A percentile compares a stretch with the other conserved stretches of the same genome.
phyloP scores from a whole-genome alignment of 164 flowering plant genomes.

The Echeveria elegans region DNA sequence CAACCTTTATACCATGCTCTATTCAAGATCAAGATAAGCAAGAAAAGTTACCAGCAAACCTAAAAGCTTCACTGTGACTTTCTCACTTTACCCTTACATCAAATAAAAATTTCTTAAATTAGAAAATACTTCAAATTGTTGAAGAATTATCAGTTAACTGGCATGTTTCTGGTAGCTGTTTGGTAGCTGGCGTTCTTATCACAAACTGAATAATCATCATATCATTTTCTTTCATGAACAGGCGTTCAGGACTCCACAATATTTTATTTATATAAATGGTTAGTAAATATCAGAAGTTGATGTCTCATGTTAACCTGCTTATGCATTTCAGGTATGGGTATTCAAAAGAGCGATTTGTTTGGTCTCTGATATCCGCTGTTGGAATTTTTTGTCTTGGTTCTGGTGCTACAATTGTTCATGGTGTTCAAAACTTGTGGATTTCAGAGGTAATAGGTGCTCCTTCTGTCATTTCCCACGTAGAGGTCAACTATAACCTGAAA shows the following conservation, averaged over 20 bases:
- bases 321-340: constrained; percentile 69
- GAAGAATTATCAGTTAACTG: not conserved
- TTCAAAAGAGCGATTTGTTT: constrained; percentile 95
- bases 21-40: not conserved
- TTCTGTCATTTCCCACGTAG: not conserved
- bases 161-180: not conserved
- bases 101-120: not conserved
- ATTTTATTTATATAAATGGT: not conserved
- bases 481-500: not conserved
- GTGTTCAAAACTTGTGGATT: constrained; percentile 86
- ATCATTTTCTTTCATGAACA: not conserved
- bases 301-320: constrained; percentile 5
- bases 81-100: not conserved
- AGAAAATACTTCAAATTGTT: not conserved
- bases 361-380: constrained; percentile 99
- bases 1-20: no score
- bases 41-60: not conserved
- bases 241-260: not conserved
- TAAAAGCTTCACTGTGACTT: not conserved
- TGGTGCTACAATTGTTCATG: constrained; percentile 96
- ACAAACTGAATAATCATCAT: not conserved
- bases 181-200: not conserved
- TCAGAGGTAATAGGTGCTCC: constrained; percentile 42
- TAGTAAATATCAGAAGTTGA: not conserved
- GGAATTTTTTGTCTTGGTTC: constrained; percentile 98